Base-by-base conservation (phyloP, 306 rosid genomes). In the Oxytropis ochrocephala region DNA sequence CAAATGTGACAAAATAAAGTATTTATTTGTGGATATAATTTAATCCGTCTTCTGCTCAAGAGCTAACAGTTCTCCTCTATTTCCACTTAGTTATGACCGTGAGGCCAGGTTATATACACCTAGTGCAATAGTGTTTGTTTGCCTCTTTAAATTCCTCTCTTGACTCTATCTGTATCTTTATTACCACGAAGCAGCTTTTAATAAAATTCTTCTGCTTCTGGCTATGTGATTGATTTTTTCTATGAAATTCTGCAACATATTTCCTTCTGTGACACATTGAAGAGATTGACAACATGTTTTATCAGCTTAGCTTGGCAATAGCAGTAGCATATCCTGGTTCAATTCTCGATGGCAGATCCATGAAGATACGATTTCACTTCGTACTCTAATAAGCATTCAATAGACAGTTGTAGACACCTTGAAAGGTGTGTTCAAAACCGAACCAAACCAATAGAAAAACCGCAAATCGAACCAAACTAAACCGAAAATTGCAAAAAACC, bases 191-290 rank as follows among this genome's bases (percentile, higher is more conserved):
- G n/a, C 72, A 70, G 67, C 76, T 77, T 70, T 76, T 59, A 69
- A 69, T 61, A 62, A 69, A 77, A 69, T 77, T 68, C 63, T 66
- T 74, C 54, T 64, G 48, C 64, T 75, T 60, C 74, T 63, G 61
- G 67, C 72, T 36, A 39, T 3, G 75, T 70, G 67, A 64, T 68
- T 68, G 78, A 58, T 44, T 18, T 68, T 56, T 76, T 76, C 79
- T 43, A 69, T 49, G 66, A 69, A 68, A 57, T 53, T 47, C 67
- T 48, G 77, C 61, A 16, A 57, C 65, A 3, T 44, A 21, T 60
- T 47, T 44, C 59, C 29, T 48, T 36, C 14, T 75, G 68, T 62
- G 55, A 57, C 78, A 19, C 74, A 44, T 57, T 5, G 13, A 35
- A 59, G 51, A 56, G 39, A 18, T 36, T 18, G 10, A 38, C 10